A percentile compares a stretch with the other conserved stretches of the same genome.
phyloP scores from a whole-genome alignment of 228 moss, liverwort and hornwort species.

The Sphagnum magellanicum region DNA sequence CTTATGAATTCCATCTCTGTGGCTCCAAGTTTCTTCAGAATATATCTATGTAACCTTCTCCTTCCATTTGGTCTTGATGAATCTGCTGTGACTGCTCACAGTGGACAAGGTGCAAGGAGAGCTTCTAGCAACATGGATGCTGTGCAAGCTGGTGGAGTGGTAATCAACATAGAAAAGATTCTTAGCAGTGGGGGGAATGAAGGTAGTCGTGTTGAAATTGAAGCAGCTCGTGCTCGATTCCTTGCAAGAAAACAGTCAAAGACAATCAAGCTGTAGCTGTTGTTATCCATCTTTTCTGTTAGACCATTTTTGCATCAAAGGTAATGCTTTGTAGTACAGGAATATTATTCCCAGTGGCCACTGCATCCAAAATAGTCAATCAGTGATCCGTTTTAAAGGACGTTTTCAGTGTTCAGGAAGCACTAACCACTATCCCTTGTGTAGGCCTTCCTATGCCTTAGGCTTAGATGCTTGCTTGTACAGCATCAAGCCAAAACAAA shows the following conservation, averaged over 20 bases:
- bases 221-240: conserved; percentile 75
- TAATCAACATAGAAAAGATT: conserved; percentile 1
- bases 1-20: background rate
- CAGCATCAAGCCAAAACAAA: no score
- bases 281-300: background rate
- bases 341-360: no score
- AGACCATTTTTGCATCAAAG: no score
- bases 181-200: conserved; percentile 17
- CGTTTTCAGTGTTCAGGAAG: no score
- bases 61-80: background rate
- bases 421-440: no score
- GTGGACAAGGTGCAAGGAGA: conserved; percentile 33
- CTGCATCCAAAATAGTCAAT: no score
- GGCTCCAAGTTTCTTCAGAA: background rate
- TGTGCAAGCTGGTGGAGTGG: conserved; percentile 4
- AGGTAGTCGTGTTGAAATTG: conserved; percentile 30
- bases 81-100: background rate
- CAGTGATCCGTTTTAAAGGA: no score
- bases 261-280: conserved; percentile 20
- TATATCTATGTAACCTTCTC: conserved; percentile 18
- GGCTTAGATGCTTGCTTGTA: no score
- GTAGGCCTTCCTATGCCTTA: no score
- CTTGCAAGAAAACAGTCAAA: conserved; percentile 81
- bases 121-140: conserved; percentile 11
- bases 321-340: no score